Evolutionary conservation across 257 asterid species (phyloP), one percentile per base, ranked within the genome.

Genomic region (Handroanthus guayacan): DNA sequence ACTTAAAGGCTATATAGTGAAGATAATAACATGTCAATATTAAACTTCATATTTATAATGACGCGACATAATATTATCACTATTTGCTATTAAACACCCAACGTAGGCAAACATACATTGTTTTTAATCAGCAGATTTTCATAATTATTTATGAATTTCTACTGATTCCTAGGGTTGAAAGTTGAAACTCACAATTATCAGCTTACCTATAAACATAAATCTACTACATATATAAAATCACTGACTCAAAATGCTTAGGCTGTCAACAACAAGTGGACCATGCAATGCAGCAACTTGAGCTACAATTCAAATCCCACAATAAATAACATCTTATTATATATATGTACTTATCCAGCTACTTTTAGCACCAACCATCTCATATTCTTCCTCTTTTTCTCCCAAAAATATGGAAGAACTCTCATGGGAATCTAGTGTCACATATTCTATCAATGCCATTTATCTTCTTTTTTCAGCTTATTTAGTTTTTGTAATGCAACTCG

Each of bases 381-480:
- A 65, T 47, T 34, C 62, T n/a, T 67, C 25, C 31, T 20, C 36
- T 14, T 41, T 14, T 18, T 60, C 79, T 76, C 86, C 80, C 18
- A 69, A 20, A 71, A 84, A 17, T 44, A 89, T 89, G 94, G 94
- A 85, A 71, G 94, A 83, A 67, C 80, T 39, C 47, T 85, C 95
- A 45, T 90, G 96, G 96, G 90, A 90, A 69, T 79, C 86, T 3
- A 84, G 90, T 18, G 96, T 90, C 10, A 81, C 86, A 8, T 81
- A 85, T 14, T 88, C 92, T 18, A 88, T 88, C 41, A 84, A 88
- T 71, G 79, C 90, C 48, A 77, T 84, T 70, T 88, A 88, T 57
- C 89, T 88, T 50, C 90, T 88, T 44, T 86, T 88, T 50, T 88
- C 91, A 6, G 89, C 93, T 47, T 88, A 88, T 62, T 37, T 86